Base-by-base conservation (phyloP, 2,329 filamentous ascomycete genomes). In the Ophiostoma quercus region DNA sequence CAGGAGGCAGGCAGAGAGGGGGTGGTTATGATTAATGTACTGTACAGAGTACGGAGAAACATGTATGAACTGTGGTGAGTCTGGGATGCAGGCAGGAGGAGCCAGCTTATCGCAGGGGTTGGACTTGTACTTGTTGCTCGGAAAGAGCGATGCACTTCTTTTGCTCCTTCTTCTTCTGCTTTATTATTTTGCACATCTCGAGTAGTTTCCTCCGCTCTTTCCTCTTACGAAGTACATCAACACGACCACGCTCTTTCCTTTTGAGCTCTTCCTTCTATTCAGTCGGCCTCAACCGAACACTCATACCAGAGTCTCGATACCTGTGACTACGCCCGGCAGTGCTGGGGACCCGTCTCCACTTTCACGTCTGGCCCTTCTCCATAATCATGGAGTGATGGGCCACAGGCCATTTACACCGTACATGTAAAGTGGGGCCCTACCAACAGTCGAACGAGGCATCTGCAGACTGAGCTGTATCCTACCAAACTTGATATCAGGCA, bases 341-440 rank as follows among this genome's bases (percentile, higher is more conserved):
- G 14, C 57, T 37, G 16, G 60, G 14, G 43, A 47, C 19, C 29
- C 6, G 19, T 63, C 60, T 63, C 60, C 60, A 63, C 60, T 63
- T 37, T 57, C 51, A 25, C 51, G 51, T 57, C 51, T 57, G 51
- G 51, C 43, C 43, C 7, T 47, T 47, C 43, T 47, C 43, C 43
- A 47, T 47, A 47, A 19, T 19, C 43, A 47, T 43, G 41, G 41
- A 14, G n/a, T 29, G 54, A 54, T 54, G 47, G 47, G n/a, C 41
- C 41, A 43, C 41, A 43, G 41, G 9, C 60, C 60, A 63, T 63
- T 63, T 39, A 63, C 60, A 63, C 60, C 32, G 60, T 63, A 37
- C 32, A 63, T n/a, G 16, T 57, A 63, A 62, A 63, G 60, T 63
- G 60, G 60, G 19, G 8, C 16, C 16, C 12, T 34, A 34, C 41